Conservation (phyloP, 2,329 filamentous ascomycete species). For the Fusarium lateritium region DNA sequence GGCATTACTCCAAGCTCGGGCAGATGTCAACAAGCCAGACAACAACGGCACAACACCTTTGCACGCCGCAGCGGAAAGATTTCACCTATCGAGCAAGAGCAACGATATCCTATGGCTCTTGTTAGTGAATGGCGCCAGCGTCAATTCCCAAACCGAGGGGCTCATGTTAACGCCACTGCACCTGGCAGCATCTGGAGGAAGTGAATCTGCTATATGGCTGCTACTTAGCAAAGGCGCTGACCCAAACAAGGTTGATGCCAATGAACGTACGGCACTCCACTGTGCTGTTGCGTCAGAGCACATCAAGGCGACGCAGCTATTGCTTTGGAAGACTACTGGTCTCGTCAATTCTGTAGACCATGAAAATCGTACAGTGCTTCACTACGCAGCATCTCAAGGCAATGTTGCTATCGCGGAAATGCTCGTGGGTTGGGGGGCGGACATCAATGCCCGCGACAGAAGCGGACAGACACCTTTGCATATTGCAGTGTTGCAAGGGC, state of each 20-base stretch:
- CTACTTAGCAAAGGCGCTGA: constrained; percentile 1
- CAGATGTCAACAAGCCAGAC: background rate
- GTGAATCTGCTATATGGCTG: background rate
- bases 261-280: background rate
- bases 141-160: background rate
- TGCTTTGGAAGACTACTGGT: background rate
- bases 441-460: background rate
- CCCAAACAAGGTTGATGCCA: background rate
- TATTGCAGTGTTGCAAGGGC: background rate
- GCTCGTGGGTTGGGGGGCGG: background rate
- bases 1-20: background rate
- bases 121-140: background rate
- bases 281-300: background rate
- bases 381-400: background rate
- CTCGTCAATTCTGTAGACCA: background rate
- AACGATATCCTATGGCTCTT: background rate
- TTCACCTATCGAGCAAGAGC: background rate
- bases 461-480: background rate
- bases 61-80: background rate
- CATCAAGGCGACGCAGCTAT: background rate
- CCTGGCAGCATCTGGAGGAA: background rate
- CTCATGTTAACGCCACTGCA: background rate
- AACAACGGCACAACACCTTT: background rate
- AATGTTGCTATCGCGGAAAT: background rate
- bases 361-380: background rate